phyloP scores from a whole-genome alignment of 495 filamentous ascomycete genomes.

The Xanthoparmelia taractica region DNA sequence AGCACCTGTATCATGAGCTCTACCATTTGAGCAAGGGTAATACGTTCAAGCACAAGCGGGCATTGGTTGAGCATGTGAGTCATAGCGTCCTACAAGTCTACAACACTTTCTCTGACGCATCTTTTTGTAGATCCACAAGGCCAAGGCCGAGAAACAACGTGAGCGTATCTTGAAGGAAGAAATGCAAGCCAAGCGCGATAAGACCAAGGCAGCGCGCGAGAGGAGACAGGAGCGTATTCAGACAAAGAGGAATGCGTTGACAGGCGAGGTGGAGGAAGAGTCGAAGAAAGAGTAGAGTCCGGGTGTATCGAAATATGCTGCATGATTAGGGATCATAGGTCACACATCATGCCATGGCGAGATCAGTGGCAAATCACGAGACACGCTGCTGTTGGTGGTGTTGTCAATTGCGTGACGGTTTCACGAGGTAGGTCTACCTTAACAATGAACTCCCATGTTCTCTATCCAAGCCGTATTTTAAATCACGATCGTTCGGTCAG shows the following conservation, averaged over 20 bases:
- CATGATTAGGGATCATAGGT: not conserved
- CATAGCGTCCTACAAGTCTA: conserved; percentile 10
- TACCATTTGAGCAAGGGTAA: conserved; percentile 99
- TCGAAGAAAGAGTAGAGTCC: conserved; percentile 25
- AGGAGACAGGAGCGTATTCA: conserved; percentile 79
- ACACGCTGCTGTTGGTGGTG: not conserved
- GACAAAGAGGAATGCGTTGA: conserved; percentile 79
- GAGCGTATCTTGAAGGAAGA: conserved; percentile 93
- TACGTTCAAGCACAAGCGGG: conserved; percentile 99
- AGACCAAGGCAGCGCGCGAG: conserved; percentile 99
- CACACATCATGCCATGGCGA: conserved; percentile 2
- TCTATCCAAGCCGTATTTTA: not conserved
- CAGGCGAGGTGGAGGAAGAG: conserved; percentile 63
- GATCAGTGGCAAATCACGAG: conserved; percentile 4
- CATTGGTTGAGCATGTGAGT: conserved; percentile 98
- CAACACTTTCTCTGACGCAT: not conserved
- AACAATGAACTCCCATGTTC: conserved; percentile 6
- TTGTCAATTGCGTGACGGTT: not conserved
- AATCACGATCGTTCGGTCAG: too few species aligned
- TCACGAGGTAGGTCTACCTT: conserved; percentile 6
- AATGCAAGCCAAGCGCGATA: conserved; percentile 98
- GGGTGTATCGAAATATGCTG: not conserved
- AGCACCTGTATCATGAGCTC: conserved; percentile 99
- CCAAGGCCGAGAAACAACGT: conserved; percentile 97
- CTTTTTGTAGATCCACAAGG: conserved; percentile 80